phyloP scores from a whole-genome alignment of 2,329 filamentous ascomycete species.

The Trichoderma atrobrunneum region DNA sequence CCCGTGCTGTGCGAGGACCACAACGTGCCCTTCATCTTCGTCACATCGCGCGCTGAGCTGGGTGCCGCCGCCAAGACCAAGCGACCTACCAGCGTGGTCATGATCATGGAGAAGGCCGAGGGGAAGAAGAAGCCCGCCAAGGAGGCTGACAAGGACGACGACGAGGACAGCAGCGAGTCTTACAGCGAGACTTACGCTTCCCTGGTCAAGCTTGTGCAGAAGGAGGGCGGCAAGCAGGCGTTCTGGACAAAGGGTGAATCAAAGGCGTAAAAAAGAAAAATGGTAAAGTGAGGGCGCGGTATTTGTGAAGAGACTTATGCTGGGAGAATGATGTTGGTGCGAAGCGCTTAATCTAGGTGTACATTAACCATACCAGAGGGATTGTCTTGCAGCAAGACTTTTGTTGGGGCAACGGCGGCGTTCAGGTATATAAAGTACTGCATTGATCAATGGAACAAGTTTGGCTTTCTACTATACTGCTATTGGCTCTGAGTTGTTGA shows the following conservation, averaged over 20 bases:
- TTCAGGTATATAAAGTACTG: slow-evolving; percentile 32
- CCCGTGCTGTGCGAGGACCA: slow-evolving; percentile 98
- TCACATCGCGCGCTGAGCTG: slow-evolving; percentile 86
- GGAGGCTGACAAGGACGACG: slow-evolving; percentile 45
- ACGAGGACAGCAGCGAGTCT: slow-evolving; percentile 54
- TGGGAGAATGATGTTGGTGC: slow-evolving; percentile 2
- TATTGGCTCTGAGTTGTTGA: background rate
- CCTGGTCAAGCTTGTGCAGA: slow-evolving; percentile 63
- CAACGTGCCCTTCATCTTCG: slow-evolving; percentile 94
- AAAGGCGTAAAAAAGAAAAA: slow-evolving; percentile 23
- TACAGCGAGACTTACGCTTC: slow-evolving; percentile 64
- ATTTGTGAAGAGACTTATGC: background rate
- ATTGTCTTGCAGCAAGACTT: slow-evolving; percentile 28
- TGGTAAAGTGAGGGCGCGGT: background rate
- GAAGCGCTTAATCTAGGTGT: slow-evolving; percentile 34
- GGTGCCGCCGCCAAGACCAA: slow-evolving; percentile 93
- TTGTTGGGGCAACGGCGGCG: slow-evolving; percentile 37
- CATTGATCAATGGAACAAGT: slow-evolving; percentile 28
- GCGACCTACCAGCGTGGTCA: slow-evolving; percentile 92
- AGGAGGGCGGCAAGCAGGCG: slow-evolving; percentile 59
- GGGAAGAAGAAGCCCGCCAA: slow-evolving; percentile 44
- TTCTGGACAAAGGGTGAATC: slow-evolving; percentile 45
- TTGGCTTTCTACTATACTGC: background rate
- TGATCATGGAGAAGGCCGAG: slow-evolving; percentile 65
- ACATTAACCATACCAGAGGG: slow-evolving; percentile 34